Evolutionary conservation across 805 yeast genomes (phyloP).

Genomic region (Sugiyamaella chiloensis): DNA sequence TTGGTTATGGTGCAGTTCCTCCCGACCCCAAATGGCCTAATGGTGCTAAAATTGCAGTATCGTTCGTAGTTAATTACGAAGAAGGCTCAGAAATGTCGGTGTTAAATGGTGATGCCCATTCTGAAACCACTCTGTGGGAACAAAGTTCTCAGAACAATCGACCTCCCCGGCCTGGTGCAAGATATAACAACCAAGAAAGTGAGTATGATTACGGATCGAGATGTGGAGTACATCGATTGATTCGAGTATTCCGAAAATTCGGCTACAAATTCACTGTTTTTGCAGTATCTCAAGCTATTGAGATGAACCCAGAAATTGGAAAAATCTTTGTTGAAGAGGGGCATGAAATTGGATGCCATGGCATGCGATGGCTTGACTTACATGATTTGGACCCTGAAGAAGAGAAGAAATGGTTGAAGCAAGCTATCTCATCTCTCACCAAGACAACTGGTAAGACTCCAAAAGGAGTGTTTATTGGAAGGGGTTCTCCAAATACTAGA

Average conservation of each 20-base stretch:
- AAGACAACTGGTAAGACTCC: constrained; percentile 37
- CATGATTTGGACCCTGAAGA: constrained; percentile 31
- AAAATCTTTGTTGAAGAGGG: constrained; percentile 38
- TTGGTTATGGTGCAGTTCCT: not conserved
- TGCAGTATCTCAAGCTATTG: constrained; percentile 41
- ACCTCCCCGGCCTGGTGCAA: constrained; percentile 2
- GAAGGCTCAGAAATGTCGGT: constrained; percentile 36
- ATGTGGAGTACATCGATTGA: constrained; percentile 36
- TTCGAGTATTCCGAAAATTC: constrained; percentile 36
- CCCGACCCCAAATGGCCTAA: not conserved
- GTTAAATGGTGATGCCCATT: constrained; percentile 31
- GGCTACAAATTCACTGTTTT: constrained; percentile 35
- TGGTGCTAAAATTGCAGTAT: not conserved
- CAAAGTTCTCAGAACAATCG: constrained; percentile 2
- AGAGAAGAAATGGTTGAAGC: constrained; percentile 34
- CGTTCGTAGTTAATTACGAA: not conserved
- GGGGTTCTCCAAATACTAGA: constrained; percentile 33
- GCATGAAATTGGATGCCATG: constrained; percentile 40
- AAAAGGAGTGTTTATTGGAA: constrained; percentile 39
- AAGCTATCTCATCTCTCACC: constrained; percentile 32
- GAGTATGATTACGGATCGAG: constrained; percentile 38
- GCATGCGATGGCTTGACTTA: constrained; percentile 39
- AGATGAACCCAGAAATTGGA: constrained; percentile 35
- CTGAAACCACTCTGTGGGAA: constrained; percentile 16
- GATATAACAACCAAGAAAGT: constrained; percentile 30